These are phyloP conservation scores for Solanum gracilifrons DNA, from an alignment of 257 asterid species.

Conservation along the genomic window DNA sequence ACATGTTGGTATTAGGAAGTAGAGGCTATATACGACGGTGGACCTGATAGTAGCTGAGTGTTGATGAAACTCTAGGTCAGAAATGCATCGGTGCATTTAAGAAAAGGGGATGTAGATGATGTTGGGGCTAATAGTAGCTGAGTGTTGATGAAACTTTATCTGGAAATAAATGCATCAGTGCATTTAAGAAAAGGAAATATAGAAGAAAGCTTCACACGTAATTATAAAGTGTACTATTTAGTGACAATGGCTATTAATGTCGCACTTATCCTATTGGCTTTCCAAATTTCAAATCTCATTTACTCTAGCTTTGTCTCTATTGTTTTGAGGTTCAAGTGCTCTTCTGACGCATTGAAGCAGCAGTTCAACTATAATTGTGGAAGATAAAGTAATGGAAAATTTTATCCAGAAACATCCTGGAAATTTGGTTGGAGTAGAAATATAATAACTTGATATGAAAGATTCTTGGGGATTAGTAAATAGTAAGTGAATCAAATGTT, in stretches of 20 bases:
- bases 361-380: neutral
- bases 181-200: neutral
- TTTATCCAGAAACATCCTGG: neutral
- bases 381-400: neutral
- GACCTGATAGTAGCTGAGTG: neutral
- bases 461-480: neutral
- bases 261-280: neutral
- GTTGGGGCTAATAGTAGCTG: neutral
- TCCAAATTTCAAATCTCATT: neutral
- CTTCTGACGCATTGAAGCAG: neutral
- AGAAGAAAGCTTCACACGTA: neutral
- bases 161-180: neutral
- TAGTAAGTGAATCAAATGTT: neutral
- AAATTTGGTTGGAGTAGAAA: neutral
- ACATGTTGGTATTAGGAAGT: neutral
- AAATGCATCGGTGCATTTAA: neutral
- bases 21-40: neutral
- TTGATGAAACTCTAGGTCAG: neutral
- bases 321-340: neutral
- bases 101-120: neutral
- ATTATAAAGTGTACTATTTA: neutral
- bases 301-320: neutral
- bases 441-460: neutral
- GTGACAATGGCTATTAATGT: neutral
- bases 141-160: neutral